phyloP scores from a whole-genome alignment of 768 basidiomycete species.

The Amanita rubescens region DNA sequence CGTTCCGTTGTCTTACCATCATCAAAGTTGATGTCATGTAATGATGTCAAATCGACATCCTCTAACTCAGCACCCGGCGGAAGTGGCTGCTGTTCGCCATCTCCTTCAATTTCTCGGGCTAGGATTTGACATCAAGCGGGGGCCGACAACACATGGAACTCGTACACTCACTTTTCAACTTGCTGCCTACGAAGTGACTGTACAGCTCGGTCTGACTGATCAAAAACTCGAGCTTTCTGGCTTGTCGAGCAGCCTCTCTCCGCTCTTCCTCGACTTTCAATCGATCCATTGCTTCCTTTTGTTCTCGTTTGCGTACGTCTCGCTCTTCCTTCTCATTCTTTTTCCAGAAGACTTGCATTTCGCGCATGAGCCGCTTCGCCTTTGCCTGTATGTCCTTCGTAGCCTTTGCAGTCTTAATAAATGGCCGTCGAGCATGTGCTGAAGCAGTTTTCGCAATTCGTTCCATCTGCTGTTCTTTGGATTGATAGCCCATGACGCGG shows the following conservation, averaged over 20 bases:
- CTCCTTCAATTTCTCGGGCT: conserved; percentile 77
- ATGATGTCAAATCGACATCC: conserved; percentile 41
- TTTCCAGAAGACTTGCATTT: conserved; percentile 97
- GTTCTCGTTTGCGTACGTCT: conserved; percentile 86
- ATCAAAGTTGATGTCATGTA: conserved; percentile 85
- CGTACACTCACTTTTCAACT: conserved; percentile 68
- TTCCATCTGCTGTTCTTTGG: conserved; percentile 62
- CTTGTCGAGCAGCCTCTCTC: conserved; percentile 88
- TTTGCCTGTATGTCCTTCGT: conserved; percentile 81
- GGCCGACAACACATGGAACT: conserved; percentile 2
- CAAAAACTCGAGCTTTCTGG: conserved; percentile 95
- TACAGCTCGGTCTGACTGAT: conserved; percentile 98
- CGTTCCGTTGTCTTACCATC: conserved; percentile 51
- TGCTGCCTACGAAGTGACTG: conserved; percentile 98
- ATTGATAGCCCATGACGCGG: conserved; percentile 56
- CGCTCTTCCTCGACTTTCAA: conserved; percentile 88
- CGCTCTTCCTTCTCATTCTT: conserved; percentile 97
- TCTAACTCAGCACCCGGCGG: conserved; percentile 54
- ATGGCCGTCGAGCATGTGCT: conserved; percentile 72
- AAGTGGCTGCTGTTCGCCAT: conserved; percentile 28
- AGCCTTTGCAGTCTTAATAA: conserved; percentile 65
- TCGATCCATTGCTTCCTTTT: conserved; percentile 88
- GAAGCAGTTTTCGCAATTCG: conserved; percentile 71
- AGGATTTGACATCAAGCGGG: conserved; percentile 12
- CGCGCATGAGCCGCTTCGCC: conserved; percentile 83